phyloP scores from a whole-genome alignment of 2,329 filamentous ascomycete species.

The Microascus cirrosus region DNA sequence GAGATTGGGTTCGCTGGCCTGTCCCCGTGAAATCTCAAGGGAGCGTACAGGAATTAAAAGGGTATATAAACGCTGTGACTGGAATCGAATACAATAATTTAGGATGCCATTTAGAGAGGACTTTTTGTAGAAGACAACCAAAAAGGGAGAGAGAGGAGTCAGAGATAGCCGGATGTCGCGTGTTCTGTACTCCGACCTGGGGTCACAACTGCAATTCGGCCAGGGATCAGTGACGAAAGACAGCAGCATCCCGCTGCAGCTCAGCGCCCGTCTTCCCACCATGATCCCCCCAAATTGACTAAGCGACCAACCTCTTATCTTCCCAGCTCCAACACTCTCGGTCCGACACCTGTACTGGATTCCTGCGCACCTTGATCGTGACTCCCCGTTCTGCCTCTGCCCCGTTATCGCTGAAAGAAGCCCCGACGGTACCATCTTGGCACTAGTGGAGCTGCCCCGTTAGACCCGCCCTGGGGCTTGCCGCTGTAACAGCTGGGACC shows the following conservation, averaged over 20 bases:
- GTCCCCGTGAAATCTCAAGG: not conserved
- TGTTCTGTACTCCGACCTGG: too few relatives aligned
- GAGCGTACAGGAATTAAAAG: too few relatives aligned
- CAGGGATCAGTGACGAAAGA: not conserved
- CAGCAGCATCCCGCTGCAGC: not conserved
- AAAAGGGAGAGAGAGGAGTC: too few relatives aligned
- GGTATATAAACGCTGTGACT: too few relatives aligned
- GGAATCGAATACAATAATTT: too few relatives aligned
- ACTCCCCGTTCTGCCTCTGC: not conserved
- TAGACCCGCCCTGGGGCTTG: not conserved
- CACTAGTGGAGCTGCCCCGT: not conserved
- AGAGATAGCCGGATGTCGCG: too few relatives aligned
- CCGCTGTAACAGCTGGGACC: not conserved
- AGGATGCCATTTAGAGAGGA: too few relatives aligned
- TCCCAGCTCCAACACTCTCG: not conserved
- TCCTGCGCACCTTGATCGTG: not conserved
- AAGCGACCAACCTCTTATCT: conserved; percentile 5
- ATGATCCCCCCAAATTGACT: conserved; percentile 2
- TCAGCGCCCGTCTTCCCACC: not conserved
- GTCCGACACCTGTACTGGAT: not conserved
- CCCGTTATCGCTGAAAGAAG: not conserved
- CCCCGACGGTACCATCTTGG: not conserved
- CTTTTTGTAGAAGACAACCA: too few relatives aligned
- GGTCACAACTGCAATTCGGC: not conserved
- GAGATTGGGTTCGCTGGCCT: not conserved